Conservation (phyloP, 257 asterid species). For the Nicotiana paniculata region DNA sequence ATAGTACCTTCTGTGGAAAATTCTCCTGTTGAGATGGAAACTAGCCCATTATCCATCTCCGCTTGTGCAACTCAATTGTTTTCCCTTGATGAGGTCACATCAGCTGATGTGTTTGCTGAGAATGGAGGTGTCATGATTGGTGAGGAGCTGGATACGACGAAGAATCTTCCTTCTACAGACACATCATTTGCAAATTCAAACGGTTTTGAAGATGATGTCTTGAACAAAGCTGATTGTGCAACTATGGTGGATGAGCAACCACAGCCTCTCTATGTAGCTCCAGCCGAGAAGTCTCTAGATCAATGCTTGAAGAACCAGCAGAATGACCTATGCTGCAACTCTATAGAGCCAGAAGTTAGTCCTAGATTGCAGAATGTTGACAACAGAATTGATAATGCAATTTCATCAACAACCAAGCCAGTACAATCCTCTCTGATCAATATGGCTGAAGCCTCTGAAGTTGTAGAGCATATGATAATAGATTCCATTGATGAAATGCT, state of each 20-base stretch:
- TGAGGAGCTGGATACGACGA: slow-evolving; percentile 12
- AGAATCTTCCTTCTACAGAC: slow-evolving; percentile 19
- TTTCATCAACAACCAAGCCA: neutral
- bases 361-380: slow-evolving; percentile 2
- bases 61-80: slow-evolving; percentile 16
- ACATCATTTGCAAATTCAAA: slow-evolving; percentile 16
- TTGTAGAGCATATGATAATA: neutral
- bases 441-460: neutral
- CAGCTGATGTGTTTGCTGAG: slow-evolving; percentile 11
- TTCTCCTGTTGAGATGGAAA: slow-evolving; percentile 30
- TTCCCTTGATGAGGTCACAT: slow-evolving; percentile 17
- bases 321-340: slow-evolving; percentile 5
- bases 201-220: slow-evolving; percentile 6
- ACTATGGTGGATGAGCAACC: slow-evolving; percentile 13
- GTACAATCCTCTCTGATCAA: neutral
- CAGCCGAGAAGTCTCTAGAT: slow-evolving; percentile 5
- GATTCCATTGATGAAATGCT: neutral
- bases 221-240: slow-evolving; percentile 17
- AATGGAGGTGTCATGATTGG: slow-evolving; percentile 19
- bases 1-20: slow-evolving; percentile 11
- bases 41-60: slow-evolving; percentile 24
- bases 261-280: slow-evolving; percentile 9
- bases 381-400: neutral
- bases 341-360: neutral
- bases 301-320: slow-evolving; percentile 7